Conservation (phyloP, 768 basidiomycete genomes). For the Rickenella mellea region DNA sequence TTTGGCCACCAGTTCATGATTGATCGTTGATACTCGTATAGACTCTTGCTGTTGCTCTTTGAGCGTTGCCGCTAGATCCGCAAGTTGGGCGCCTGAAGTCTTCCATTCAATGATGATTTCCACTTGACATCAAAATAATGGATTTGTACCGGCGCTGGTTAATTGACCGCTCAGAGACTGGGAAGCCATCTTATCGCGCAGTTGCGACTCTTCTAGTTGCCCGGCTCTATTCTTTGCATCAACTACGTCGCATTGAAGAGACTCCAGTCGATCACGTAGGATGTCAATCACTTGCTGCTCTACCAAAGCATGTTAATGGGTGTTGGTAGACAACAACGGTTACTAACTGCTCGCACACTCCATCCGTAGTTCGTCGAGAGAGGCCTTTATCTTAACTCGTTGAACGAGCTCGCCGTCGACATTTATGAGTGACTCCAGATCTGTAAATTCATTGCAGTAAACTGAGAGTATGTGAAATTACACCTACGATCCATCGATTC, state of each 20-base stretch:
- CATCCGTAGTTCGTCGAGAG: not conserved
- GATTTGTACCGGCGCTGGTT: no score
- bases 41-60: not conserved
- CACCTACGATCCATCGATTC: no score
- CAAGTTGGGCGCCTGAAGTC: not conserved
- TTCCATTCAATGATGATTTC: no score
- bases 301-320: not conserved
- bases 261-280: not conserved
- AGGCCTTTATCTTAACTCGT: not conserved
- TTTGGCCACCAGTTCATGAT: no score
- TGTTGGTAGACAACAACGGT: not conserved
- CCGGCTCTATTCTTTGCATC: not conserved
- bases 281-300: not conserved
- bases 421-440: not conserved
- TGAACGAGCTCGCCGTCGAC: not conserved
- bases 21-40: no score
- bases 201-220: not conserved
- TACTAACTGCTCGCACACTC: not conserved
- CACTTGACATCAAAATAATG: no score
- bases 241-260: not conserved
- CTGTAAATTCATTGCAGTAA: no score
- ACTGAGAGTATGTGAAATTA: no score
- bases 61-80: not conserved
- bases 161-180: not conserved
- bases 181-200: not conserved